Percentiles rank a stretch among this genome's conserved stretches.
Conservation (phyloP, 2,329 filamentous ascomycete genomes). For the Cercospora beticola region DNA sequence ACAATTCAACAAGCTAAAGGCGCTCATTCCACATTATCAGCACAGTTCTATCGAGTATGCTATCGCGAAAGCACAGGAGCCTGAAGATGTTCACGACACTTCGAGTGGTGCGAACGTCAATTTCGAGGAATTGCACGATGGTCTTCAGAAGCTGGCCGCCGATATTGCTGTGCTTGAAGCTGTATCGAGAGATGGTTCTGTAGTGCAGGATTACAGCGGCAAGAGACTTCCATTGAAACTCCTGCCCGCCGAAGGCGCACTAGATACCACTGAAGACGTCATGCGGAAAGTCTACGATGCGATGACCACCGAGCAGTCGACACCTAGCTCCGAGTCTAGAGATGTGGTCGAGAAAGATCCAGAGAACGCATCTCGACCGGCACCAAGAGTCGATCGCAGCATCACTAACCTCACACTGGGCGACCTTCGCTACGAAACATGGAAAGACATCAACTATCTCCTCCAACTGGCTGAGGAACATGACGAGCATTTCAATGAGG, state of each 20-base stretch:
- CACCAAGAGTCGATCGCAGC: not conserved
- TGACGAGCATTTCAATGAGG: slow-evolving; percentile 29
- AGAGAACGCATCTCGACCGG: not conserved
- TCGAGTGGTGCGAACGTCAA: not conserved
- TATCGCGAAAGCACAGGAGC: slow-evolving; percentile 10
- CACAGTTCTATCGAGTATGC: slow-evolving; percentile 12
- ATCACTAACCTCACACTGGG: slow-evolving; percentile 41
- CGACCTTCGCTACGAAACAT: slow-evolving; percentile 52
- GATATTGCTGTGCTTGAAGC: slow-evolving; percentile 31
- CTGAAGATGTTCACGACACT: not conserved
- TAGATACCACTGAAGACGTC: slow-evolving; percentile 30
- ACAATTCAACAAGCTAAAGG: slow-evolving; percentile 21
- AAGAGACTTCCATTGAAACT: slow-evolving; percentile 42
- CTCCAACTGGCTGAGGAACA: slow-evolving; percentile 37
- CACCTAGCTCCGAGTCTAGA: slow-evolving; percentile 18
- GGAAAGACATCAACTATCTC: slow-evolving; percentile 50
- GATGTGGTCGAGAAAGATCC: not conserved
- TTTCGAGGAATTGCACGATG: slow-evolving; percentile 13
- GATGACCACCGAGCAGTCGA: slow-evolving; percentile 42
- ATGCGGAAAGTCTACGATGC: slow-evolving; percentile 47
- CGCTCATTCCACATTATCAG: slow-evolving; percentile 11
- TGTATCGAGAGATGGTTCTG: slow-evolving; percentile 20
- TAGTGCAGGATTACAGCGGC: slow-evolving; percentile 38
- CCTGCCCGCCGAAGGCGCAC: slow-evolving; percentile 21
- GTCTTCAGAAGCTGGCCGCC: slow-evolving; percentile 22